Base-by-base conservation (phyloP, 2,329 filamentous ascomycete species). In the Cytospora leucostoma region DNA sequence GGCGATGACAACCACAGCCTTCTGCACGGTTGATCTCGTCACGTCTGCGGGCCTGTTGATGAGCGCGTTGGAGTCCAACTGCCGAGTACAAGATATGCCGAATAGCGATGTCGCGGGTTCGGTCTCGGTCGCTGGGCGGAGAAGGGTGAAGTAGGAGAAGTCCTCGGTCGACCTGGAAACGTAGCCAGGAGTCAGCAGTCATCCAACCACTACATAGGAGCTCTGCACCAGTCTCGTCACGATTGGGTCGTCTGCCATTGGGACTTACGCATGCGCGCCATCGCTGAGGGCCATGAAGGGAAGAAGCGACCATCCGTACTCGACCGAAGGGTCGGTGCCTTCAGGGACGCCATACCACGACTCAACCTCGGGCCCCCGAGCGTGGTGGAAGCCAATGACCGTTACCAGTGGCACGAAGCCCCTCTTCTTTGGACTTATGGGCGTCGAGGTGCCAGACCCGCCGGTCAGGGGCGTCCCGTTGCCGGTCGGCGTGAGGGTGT, bases 231-330 rank as follows among this genome's bases (percentile, higher is more conserved):
- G 47, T 27, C 19, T 44, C 32, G 27, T 27, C 27, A 27, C 27
- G 27, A 27, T 27, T 27, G 27, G 27, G 27, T 21, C 11, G 37
- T 61, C 19, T 15, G 47, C 37, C 34, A 34, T 56, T 35, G 33
- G n/a, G 40, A 82, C 89, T 79, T 82, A 95, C 88, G 93, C 88
- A 81, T 99, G 95, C 60, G 95, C 95, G 59, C 95, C 95, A 74
- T 99, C 95, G 63, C 92, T 95, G 72, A 99, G 79, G 33, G 95
- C 95, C 92, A 98, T 97, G 76, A 99, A 99, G 0, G 95, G 93
- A 66, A 99, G 82, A 69, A 97, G 77, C 34, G 88, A 84, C 95
- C 95, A 99, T 73, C 95, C 92, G 77, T 96, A 94, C 64, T 93
- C 90, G 53, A 78, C 81, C 4, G 90, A 90, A 12, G 94, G 92